These are phyloP conservation scores for Guyanaporus albipodus DNA, from an alignment of 768 basidiomycete genomes.

Conservation along the genomic window DNA sequence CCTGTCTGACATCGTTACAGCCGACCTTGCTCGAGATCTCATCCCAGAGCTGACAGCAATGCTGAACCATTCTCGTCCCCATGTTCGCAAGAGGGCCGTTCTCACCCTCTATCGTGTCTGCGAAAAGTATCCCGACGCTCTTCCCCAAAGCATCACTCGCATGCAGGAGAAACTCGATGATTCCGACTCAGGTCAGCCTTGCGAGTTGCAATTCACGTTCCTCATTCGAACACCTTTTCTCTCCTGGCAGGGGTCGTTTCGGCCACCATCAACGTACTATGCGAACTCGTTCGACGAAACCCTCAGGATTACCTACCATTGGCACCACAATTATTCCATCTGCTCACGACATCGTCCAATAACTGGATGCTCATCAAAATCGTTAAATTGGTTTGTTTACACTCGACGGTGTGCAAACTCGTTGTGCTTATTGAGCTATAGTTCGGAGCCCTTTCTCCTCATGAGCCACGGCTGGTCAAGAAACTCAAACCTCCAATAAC, in stretches of 20 bases:
- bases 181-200: constrained; percentile 54
- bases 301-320: constrained; percentile 79
- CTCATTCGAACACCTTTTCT: neutral
- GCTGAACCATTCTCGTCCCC: constrained; percentile 84
- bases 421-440: constrained; percentile 29
- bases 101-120: constrained; percentile 79
- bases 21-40: constrained; percentile 89
- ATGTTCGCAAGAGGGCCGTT: constrained; percentile 88
- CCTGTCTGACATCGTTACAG: constrained; percentile 78
- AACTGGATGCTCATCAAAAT: constrained; percentile 99
- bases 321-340: constrained; percentile 89
- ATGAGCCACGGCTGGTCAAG: constrained; percentile 89
- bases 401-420: neutral
- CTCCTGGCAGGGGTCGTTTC: constrained; percentile 73
- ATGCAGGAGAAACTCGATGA: constrained; percentile 82
- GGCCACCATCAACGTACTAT: constrained; percentile 90
- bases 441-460: constrained; percentile 91
- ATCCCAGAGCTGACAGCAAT: constrained; percentile 79
- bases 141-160: constrained; percentile 59
- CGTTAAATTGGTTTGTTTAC: constrained; percentile 77
- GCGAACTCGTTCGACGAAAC: constrained; percentile 80
- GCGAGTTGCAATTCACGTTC: neutral
- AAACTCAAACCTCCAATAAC: constrained; percentile 94
- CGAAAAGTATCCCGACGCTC: constrained; percentile 77
- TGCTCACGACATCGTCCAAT: constrained; percentile 90